phyloP scores from a whole-genome alignment of 116 monocot species.

The Cymodocea nodosa region DNA sequence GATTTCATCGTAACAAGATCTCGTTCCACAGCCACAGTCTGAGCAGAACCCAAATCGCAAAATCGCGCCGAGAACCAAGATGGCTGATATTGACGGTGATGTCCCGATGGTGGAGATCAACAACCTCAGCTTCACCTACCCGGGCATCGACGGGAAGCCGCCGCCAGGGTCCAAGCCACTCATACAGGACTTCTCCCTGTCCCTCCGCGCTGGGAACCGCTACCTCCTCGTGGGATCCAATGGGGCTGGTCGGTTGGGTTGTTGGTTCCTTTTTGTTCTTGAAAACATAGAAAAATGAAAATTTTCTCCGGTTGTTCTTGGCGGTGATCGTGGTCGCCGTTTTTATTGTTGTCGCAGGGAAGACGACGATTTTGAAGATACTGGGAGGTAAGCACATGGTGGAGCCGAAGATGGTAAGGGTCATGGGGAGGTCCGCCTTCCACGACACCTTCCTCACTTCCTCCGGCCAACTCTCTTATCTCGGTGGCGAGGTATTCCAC shows the following conservation, averaged over 20 bases:
- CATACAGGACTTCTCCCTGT: conserved; percentile 69
- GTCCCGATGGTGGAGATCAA: conserved; percentile 38
- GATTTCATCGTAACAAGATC: not conserved
- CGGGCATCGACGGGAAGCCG: conserved; percentile 84
- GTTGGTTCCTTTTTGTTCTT: not conserved
- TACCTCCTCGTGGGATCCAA: conserved; percentile 97
- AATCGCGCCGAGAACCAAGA: no score
- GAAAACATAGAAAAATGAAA: no score
- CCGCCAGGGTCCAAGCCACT: conserved; percentile 79
- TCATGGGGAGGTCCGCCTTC: conserved; percentile 81
- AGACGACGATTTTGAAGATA: conserved; percentile 95
- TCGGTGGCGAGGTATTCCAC: conserved; percentile 67
- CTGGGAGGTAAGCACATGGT: conserved; percentile 97
- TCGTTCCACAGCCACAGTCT: not conserved
- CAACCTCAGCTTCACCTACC: conserved; percentile 75
- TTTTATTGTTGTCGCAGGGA: conserved; percentile 34
- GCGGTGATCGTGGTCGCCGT: not conserved
- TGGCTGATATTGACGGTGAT: no score
- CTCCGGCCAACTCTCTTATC: conserved; percentile 78
- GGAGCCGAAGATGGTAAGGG: conserved; percentile 64
- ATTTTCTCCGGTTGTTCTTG: no score
- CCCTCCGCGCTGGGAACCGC: conserved; percentile 52
- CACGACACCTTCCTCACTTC: conserved; percentile 84
- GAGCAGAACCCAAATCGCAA: no score
- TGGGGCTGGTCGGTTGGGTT: conserved; percentile 52